Conservation (phyloP, 139 green algal genomes). For the Asterochloris sp. region DNA sequence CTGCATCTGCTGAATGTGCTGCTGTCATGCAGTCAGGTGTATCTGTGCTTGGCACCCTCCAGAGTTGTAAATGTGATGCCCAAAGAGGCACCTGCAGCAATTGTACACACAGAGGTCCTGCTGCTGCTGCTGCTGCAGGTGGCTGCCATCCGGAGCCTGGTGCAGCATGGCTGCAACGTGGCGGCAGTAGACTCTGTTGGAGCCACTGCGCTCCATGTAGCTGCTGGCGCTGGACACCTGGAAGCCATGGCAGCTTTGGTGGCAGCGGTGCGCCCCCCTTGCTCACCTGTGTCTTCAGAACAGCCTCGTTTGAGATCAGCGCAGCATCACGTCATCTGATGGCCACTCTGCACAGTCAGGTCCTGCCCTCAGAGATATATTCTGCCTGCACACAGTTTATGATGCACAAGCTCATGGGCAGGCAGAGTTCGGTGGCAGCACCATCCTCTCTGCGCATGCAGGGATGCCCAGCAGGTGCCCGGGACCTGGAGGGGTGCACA, state of each 20-base stretch:
- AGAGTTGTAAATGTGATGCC: not conserved
- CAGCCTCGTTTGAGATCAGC: not conserved
- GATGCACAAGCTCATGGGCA: not conserved
- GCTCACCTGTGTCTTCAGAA: not conserved
- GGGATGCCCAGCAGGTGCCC: conserved; percentile 23
- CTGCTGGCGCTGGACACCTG: conserved; percentile 55
- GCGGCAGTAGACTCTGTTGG: conserved; percentile 37
- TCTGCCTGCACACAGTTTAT: not conserved
- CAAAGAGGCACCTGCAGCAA: too few relatives aligned
- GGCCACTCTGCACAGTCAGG: too few relatives aligned
- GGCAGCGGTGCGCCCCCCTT: not conserved
- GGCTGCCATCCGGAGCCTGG: not conserved
- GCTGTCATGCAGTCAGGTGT: too few relatives aligned
- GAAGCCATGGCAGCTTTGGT: conserved; percentile 27
- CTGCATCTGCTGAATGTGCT: too few relatives aligned
- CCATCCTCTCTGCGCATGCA: not conserved
- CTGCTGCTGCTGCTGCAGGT: not conserved
- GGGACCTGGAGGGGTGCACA: conserved; percentile 59
- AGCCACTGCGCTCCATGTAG: conserved; percentile 56
- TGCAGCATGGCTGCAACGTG: conserved; percentile 2
- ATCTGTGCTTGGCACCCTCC: not conserved
- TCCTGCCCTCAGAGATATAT: too few relatives aligned
- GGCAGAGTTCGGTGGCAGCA: too few relatives aligned
- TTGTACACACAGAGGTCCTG: too few relatives aligned
- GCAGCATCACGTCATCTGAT: too few relatives aligned